Base-by-base conservation (phyloP, 2,329 filamentous ascomycete genomes). In the Arthrinium phaeospermum region DNA sequence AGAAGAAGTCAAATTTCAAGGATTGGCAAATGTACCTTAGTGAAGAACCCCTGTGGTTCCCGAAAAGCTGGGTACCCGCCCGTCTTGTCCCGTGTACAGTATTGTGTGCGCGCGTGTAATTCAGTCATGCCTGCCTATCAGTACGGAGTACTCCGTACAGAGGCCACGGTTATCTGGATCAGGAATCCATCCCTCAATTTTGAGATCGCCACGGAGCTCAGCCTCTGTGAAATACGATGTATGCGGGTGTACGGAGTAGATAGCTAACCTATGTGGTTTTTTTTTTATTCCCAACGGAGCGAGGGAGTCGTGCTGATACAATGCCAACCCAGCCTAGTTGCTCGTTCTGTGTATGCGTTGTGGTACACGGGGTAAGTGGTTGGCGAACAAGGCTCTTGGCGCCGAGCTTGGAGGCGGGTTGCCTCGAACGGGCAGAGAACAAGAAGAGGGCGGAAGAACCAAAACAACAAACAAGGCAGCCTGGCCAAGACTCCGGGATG, bases 41-140 rank as follows among this genome's bases (percentile, higher is more conserved):
- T 68, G n/a, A 68, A 47, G n/a, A 68, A 47, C 47, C 68, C 68
- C 47, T 57, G 47, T 53, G 47, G 46, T 70, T 46, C 68, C 47
- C 47, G 47, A 57, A 34, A 27, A 70, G 47, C 68, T 45, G 47
- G 47, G n/a, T 57, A 70, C 47, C 46, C 68, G 47, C 47, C 47
- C 47, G 67, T 64, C 57, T 41, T 64, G 19, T 64, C 34, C 34
- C 34, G 34, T 64, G 19, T 64, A n/a, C n/a, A n/a, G n/a, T n/a
- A 41, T n/a, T 37, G 19, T 41, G 30, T 12, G 34, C 22, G 34
- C 34, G 51, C 16, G 27, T 64, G 10, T 64, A 41, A 19, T 64
- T 41, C 19, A 24, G 13, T n/a, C 10, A 5, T 64, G 14, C 3
- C 57, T 41, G 19, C 34, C 10, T 34, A n/a, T 41, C 12, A 12